These are phyloP conservation scores for Casuarina cunninghamiana DNA, from an alignment of 306 rosid genomes.

Conservation along the genomic window DNA sequence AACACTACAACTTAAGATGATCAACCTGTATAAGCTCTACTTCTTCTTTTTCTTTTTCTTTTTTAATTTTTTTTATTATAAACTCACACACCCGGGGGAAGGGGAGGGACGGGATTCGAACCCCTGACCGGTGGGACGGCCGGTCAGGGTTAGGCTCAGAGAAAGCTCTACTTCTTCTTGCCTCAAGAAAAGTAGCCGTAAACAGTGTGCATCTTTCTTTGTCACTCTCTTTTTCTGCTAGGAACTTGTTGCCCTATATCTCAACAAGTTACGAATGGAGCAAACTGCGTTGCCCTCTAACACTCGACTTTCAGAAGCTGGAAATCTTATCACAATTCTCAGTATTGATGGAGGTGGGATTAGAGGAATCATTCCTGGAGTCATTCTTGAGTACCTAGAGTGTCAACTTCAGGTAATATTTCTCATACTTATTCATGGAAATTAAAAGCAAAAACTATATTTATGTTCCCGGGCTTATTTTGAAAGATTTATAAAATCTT, in stretches of 20 bases:
- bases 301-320: slow-evolving; percentile 20
- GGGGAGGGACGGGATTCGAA: too few relatives aligned
- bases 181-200: neutral
- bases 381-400: slow-evolving; percentile 29
- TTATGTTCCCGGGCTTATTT: neutral
- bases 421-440: neutral
- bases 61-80: too few relatives aligned
- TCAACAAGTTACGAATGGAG: neutral
- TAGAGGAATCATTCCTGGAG: slow-evolving; percentile 39
- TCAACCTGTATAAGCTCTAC: neutral
- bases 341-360: slow-evolving; percentile 44
- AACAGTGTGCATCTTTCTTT: neutral
- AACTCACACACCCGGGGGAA: too few relatives aligned
- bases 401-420: slow-evolving; percentile 28
- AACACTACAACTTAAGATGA: neutral
- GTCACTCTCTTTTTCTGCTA: neutral
- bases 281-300: neutral
- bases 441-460: neutral
- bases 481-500: neutral
- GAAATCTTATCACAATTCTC: slow-evolving; percentile 27
- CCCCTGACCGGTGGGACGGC: too few relatives aligned
- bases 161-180: neutral
- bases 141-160: too few relatives aligned
- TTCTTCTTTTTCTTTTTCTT: too few relatives aligned
- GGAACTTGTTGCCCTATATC: neutral